Evolutionary conservation across 768 basidiomycete species (phyloP).

Genomic region (Hericium coralloides): DNA sequence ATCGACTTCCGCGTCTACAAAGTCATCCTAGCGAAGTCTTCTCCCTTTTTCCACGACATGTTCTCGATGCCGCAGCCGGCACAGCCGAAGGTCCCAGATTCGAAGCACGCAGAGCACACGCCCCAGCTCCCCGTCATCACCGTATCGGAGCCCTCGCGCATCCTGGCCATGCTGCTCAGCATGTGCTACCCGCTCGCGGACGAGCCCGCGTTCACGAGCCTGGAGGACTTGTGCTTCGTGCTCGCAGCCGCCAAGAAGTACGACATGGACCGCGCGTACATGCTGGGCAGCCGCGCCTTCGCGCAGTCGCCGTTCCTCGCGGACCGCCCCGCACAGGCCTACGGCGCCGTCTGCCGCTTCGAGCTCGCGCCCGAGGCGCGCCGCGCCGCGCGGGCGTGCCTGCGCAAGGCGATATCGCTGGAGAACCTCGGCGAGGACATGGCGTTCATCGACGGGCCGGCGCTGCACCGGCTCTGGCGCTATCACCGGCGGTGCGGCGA

Average conservation of each 20-base stretch:
- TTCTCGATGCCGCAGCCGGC: no score
- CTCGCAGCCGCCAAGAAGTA: background rate
- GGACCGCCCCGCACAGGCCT: background rate
- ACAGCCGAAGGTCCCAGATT: background rate
- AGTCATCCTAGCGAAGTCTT: no score
- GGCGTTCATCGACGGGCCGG: background rate
- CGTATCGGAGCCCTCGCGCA: background rate
- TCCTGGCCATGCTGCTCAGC: background rate
- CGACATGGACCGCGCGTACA: background rate
- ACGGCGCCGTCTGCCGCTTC: background rate
- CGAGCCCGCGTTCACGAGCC: background rate
- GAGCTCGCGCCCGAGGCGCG: background rate
- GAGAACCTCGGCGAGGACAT: background rate
- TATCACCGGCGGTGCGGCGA: background rate
- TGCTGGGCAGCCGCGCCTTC: background rate
- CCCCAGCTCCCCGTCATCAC: background rate
- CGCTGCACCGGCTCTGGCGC: background rate
- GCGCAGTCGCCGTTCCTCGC: background rate
- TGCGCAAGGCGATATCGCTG: background rate
- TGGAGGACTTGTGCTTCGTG: background rate
- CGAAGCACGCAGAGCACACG: background rate
- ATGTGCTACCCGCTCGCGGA: background rate
- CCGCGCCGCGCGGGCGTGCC: conserved; percentile 1
- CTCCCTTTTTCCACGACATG: no score
- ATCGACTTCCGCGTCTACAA: no score